These are phyloP conservation scores for Isatis lusitanica DNA, from an alignment of 441 rosid genomes.

Conservation along the genomic window DNA sequence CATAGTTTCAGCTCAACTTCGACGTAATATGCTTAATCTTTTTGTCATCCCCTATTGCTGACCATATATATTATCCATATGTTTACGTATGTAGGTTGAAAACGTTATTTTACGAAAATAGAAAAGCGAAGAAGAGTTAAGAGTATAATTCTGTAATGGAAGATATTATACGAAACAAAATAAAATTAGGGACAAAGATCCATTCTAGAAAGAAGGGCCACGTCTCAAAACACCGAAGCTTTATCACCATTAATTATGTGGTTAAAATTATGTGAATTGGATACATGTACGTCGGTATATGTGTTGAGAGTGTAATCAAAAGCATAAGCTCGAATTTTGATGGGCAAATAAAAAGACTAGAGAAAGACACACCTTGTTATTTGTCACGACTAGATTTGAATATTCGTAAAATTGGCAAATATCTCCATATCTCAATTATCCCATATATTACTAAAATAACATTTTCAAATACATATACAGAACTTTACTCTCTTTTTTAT, in stretches of 20 bases:
- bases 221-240: constrained; percentile 35
- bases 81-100: neutral
- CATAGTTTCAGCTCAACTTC: neutral
- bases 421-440: neutral
- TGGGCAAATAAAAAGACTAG: constrained; percentile 34
- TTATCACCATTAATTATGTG: constrained; percentile 26
- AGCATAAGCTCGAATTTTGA: constrained; percentile 40
- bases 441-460: neutral
- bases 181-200: constrained; percentile 34
- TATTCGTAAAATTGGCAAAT: constrained; percentile 16
- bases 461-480: neutral
- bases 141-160: neutral
- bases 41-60: neutral
- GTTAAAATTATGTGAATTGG: constrained; percentile 22
- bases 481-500: no score
- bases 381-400: constrained; percentile 18
- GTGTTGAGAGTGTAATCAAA: constrained; percentile 33
- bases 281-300: constrained; percentile 31
- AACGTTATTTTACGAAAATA: neutral
- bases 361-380: constrained; percentile 37
- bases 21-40: neutral
- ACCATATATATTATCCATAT: neutral
- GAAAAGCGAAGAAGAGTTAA: neutral
- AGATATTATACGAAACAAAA: neutral
- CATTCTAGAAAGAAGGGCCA: constrained; percentile 39